These are phyloP conservation scores for Coemansia sp. DNA, from an alignment of 192 early-diverging fungal species.

Conservation along the genomic window DNA sequence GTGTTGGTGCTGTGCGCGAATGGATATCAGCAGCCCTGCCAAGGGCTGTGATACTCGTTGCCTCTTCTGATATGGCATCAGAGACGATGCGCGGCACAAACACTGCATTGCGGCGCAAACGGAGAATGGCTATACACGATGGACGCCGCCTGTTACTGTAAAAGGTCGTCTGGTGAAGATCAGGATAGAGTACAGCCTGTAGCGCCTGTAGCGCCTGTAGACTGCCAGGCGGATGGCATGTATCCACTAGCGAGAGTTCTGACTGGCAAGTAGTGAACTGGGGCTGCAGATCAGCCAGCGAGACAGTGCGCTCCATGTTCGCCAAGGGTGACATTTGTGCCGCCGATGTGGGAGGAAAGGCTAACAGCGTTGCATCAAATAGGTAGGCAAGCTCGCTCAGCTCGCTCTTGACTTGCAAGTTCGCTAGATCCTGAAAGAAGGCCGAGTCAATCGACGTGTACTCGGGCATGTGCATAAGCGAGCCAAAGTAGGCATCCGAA, in stretches of 20 bases:
- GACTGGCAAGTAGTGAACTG: neutral
- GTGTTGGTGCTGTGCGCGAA: neutral
- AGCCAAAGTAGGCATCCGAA: neutral
- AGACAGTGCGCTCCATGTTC: neutral
- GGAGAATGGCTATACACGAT: slow-evolving; percentile 1
- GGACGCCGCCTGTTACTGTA: neutral
- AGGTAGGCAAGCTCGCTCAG: slow-evolving; percentile 4
- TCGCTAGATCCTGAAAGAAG: neutral
- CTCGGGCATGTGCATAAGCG: neutral
- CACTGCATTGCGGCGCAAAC: slow-evolving; percentile 20
- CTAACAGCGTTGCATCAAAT: neutral
- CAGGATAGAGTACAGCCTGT: neutral
- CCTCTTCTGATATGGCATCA: slow-evolving; percentile 1
- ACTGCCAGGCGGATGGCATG: neutral
- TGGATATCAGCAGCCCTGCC: neutral
- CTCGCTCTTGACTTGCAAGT: neutral
- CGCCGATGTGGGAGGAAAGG: neutral
- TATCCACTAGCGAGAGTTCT: neutral
- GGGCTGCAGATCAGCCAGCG: neutral
- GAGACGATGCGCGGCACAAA: slow-evolving; percentile 22
- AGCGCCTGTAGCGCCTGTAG: neutral
- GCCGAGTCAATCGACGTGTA: neutral
- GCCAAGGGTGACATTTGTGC: neutral
- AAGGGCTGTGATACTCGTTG: neutral
- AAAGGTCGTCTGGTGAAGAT: neutral